Evolutionary conservation across 176 grass and related monocot species (phyloP).

Genomic region (Raddia guianensis): DNA sequence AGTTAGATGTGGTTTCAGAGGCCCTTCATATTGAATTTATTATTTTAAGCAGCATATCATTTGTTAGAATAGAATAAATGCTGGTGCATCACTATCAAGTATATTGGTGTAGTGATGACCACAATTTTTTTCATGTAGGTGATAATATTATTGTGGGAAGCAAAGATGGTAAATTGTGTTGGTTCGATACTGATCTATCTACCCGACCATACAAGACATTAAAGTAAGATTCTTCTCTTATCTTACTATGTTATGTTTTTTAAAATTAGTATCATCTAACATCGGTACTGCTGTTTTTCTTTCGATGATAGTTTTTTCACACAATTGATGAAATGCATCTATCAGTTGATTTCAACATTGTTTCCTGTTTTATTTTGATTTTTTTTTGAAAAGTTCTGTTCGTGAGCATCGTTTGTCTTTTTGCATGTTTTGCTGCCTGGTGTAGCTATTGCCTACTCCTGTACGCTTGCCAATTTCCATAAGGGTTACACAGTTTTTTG

Average conservation of each 20-base stretch:
- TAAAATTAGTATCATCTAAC: not conserved
- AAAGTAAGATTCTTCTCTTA: constrained; percentile 56
- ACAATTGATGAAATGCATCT: not conserved
- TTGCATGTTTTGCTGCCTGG: not conserved
- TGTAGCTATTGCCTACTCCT: not conserved
- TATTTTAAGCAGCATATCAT: not conserved
- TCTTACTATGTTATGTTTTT: not conserved
- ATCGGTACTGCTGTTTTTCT: not conserved
- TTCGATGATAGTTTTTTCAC: not conserved
- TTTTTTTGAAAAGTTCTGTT: not conserved
- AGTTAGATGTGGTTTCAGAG: not conserved
- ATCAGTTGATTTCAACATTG: constrained; percentile 4
- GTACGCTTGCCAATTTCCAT: not conserved
- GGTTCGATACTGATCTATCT: constrained; percentile 96
- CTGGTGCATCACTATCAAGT: not conserved
- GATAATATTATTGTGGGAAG: constrained; percentile 97
- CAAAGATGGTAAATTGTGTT: constrained; percentile 95
- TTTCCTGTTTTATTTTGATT: not conserved
- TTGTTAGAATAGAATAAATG: not conserved
- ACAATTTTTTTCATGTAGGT: constrained; percentile 53
- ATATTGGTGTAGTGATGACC: not conserved
- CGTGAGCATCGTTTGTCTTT: no score
- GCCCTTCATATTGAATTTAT: constrained; percentile 25
- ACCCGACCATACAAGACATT: constrained; percentile 81
- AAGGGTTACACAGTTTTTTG: not conserved